A percentile compares a stretch with the other conserved stretches of the same genome.
phyloP scores from a whole-genome alignment of 176 grass and related monocot species.

The Zea mays region Zm-B73-REFERENCE-NAM-5.0 NC_050097.1:15105501-15106000 shows the following conservation, averaged over 20 bases:
- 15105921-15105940: conserved; percentile 56
- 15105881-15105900: conserved; percentile 63
- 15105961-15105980: conserved; percentile 69
- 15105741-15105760: conserved; percentile 57
- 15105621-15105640: conserved; percentile 95
- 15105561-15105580: conserved; percentile 58
- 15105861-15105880: conserved; percentile 78
- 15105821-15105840: conserved; percentile 65
- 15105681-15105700: conserved; percentile 28
- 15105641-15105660: conserved; percentile 80
- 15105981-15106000: conserved; percentile 57
- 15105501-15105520: conserved; percentile 65
- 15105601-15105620: conserved; percentile 70
- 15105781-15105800: conserved; percentile 49
- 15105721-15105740: conserved; percentile 71
- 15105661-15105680: conserved; percentile 51
- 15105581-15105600: conserved; percentile 54
- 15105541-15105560: conserved; percentile 75
- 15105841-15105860: conserved; percentile 88
- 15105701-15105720: conserved; percentile 75
- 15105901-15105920: conserved; percentile 73
- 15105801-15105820: conserved; percentile 27
- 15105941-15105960: conserved; percentile 45
- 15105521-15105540: conserved; percentile 66
- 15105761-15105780: conserved; percentile 60